A percentile compares a stretch with the other conserved stretches of the same genome.
Evolutionary conservation across 2,329 filamentous ascomycete genomes (phyloP).

Genomic region (Aspergillus fumigatus): DNA sequence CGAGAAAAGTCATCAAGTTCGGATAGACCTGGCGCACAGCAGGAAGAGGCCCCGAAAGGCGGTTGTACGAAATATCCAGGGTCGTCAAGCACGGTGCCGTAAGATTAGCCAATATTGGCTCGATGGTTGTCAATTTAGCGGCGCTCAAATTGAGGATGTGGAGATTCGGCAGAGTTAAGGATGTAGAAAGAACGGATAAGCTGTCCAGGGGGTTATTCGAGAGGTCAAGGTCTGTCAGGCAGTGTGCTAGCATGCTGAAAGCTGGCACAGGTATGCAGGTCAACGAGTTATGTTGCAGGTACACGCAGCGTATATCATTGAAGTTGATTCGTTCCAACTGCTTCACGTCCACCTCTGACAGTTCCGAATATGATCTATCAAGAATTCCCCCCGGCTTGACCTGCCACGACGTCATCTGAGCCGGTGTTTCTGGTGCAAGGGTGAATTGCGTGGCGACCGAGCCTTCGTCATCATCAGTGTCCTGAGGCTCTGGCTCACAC

Average conservation of each 20-base stretch:
- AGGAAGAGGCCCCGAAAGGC: conserved; percentile 65
- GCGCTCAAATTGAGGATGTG: conserved; percentile 71
- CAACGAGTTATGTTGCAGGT: conserved; percentile 74
- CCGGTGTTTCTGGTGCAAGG: conserved; percentile 42
- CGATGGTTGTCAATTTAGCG: conserved; percentile 68
- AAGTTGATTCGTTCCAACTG: conserved; percentile 42
- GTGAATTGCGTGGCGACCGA: conserved; percentile 40
- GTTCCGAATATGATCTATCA: conserved; percentile 64
- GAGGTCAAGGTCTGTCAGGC: conserved; percentile 67
- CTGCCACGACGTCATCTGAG: conserved; percentile 30
- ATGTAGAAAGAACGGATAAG: conserved; percentile 60
- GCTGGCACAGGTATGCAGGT: conserved; percentile 62
- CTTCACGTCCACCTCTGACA: conserved; percentile 51
- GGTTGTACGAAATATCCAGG: conserved; percentile 78
- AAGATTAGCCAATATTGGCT: conserved; percentile 61
- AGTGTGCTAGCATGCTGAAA: conserved; percentile 66
- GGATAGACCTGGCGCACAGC: conserved; percentile 64
- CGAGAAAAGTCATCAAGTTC: conserved; percentile 64
- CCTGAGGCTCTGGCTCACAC: conserved; percentile 48
- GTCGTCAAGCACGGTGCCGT: conserved; percentile 70
- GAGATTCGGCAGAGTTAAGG: conserved; percentile 66
- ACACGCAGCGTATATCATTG: conserved; percentile 53
- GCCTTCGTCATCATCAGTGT: conserved; percentile 35
- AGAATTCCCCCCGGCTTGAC: conserved; percentile 48
- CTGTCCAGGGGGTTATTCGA: conserved; percentile 68